These are phyloP conservation scores for Chrysoporthe austroafricana DNA, from an alignment of 2,329 filamentous ascomycete species.

Conservation along the genomic window DNA sequence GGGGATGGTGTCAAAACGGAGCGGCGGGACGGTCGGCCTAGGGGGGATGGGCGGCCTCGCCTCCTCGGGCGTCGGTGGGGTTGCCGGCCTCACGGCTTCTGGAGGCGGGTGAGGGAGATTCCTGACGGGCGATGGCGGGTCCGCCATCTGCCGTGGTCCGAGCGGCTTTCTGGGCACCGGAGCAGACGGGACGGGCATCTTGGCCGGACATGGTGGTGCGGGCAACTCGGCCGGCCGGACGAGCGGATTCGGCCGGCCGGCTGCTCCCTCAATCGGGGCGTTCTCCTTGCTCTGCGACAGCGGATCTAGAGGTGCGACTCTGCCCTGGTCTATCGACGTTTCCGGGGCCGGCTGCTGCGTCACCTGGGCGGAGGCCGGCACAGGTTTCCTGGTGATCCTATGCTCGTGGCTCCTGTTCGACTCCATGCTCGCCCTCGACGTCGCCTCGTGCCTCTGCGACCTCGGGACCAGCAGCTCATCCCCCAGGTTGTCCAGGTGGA, in stretches of 20 bases:
- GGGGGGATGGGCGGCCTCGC: conserved; percentile 5
- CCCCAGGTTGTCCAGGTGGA: conserved; percentile 74
- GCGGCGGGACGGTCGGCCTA: not conserved
- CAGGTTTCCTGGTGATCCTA: conserved; percentile 56
- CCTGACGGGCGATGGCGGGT: conserved; percentile 13
- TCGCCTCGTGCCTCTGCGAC: conserved; percentile 36
- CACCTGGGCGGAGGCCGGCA: conserved; percentile 43
- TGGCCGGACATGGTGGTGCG: conserved; percentile 8
- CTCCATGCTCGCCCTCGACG: conserved; percentile 50
- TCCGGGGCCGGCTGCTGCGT: conserved; percentile 13
- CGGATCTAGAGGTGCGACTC: not conserved
- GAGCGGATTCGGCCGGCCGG: not conserved
- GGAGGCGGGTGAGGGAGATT: conserved; percentile 13
- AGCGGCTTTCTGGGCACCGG: conserved; percentile 29
- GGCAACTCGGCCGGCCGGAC: conserved; percentile 1
- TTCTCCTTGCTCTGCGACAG: conserved; percentile 28
- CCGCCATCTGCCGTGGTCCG: conserved; percentile 25
- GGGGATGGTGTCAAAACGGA: not conserved
- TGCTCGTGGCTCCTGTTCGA: conserved; percentile 39
- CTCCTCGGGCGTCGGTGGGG: not conserved
- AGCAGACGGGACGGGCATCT: not conserved
- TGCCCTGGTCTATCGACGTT: not conserved
- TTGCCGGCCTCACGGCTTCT: conserved; percentile 7
- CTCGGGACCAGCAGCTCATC: conserved; percentile 48
- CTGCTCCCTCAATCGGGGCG: conserved; percentile 29